These are phyloP conservation scores for Coriaria nepalensis DNA, from an alignment of 306 rosid genomes.

Conservation along the genomic window DNA sequence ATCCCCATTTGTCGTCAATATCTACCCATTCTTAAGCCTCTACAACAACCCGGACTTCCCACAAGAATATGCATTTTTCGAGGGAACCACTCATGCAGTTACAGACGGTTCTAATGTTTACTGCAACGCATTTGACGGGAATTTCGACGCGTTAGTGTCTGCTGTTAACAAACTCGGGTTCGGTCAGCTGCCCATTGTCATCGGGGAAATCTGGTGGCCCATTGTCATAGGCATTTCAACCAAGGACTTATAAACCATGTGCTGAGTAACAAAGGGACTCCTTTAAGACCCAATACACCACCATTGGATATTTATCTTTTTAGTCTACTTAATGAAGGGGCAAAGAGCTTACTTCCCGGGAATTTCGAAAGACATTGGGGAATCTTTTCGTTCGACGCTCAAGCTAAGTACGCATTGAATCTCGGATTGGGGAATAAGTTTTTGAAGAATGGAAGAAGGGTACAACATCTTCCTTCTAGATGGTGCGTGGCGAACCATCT, in stretches of 20 bases:
- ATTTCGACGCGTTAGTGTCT: slow-evolving; percentile 71
- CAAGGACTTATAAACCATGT: slow-evolving; percentile 77
- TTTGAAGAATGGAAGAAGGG: slow-evolving; percentile 62
- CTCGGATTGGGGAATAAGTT: slow-evolving; percentile 59
- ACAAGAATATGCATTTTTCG: slow-evolving; percentile 88
- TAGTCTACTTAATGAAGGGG: slow-evolving; percentile 75
- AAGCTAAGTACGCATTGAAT: slow-evolving; percentile 69
- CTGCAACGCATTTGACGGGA: slow-evolving; percentile 93
- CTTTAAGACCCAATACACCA: slow-evolving; percentile 60
- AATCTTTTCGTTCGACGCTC: slow-evolving; percentile 80
- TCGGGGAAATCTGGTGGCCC: slow-evolving; percentile 97
- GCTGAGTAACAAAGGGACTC: slow-evolving; percentile 62
- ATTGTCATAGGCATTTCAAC: slow-evolving; percentile 53
- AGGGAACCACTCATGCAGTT: slow-evolving; percentile 76
- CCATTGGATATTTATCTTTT: slow-evolving; percentile 75
- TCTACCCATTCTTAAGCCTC: slow-evolving; percentile 89
- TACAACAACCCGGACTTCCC: slow-evolving; percentile 74
- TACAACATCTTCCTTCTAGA: slow-evolving; percentile 74
- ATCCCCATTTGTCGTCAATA: slow-evolving; percentile 83
- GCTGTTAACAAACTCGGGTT: slow-evolving; percentile 78
- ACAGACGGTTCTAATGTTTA: slow-evolving; percentile 74
- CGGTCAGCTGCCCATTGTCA: slow-evolving; percentile 76
- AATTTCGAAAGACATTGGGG: slow-evolving; percentile 99
- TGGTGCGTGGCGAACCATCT: slow-evolving; percentile 80
- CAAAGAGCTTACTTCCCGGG: slow-evolving; percentile 75